Conservation (phyloP, 495 filamentous ascomycete genomes). For the Xylaria telfairii region DNA sequence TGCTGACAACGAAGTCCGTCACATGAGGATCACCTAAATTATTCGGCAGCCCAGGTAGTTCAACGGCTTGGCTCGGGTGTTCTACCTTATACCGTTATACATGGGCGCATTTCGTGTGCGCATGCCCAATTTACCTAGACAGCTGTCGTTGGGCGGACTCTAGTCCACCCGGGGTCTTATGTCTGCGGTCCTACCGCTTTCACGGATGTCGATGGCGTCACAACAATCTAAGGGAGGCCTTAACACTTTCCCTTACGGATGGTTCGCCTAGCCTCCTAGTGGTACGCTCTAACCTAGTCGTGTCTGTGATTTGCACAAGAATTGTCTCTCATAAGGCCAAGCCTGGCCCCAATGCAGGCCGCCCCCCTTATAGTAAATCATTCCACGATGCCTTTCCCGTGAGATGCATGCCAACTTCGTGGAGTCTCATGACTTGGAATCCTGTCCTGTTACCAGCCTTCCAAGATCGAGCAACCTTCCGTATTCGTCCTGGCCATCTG, state of each 20-base stretch:
- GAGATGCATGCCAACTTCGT: constrained; percentile 12
- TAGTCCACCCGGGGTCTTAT: constrained; percentile 15
- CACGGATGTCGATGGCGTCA: constrained; percentile 21
- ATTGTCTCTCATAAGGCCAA: constrained; percentile 7
- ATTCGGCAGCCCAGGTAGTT: neutral
- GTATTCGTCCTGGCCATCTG: constrained; percentile 40
- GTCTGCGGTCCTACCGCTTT: constrained; percentile 16
- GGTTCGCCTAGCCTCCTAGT: neutral
- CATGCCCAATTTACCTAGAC: neutral
- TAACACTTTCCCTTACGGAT: neutral
- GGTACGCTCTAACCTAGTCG: constrained; percentile 8
- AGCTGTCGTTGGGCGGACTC: constrained; percentile 8
- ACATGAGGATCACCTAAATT: constrained; percentile 10
- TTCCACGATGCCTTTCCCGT: constrained; percentile 20
- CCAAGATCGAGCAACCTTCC: constrained; percentile 36
- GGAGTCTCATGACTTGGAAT: constrained; percentile 26
- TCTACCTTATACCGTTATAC: neutral
- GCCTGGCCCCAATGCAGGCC: neutral
- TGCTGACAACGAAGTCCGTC: constrained; percentile 14
- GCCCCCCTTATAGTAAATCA: constrained; percentile 9
- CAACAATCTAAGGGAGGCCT: constrained; percentile 15
- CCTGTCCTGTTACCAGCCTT: constrained; percentile 31
- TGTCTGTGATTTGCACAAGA: constrained; percentile 1
- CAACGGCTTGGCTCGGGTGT: constrained; percentile 9
- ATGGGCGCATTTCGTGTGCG: neutral